Evolutionary conservation across 495 filamentous ascomycete species (phyloP).

Genomic region (Talaromyces thailandensis): DNA sequence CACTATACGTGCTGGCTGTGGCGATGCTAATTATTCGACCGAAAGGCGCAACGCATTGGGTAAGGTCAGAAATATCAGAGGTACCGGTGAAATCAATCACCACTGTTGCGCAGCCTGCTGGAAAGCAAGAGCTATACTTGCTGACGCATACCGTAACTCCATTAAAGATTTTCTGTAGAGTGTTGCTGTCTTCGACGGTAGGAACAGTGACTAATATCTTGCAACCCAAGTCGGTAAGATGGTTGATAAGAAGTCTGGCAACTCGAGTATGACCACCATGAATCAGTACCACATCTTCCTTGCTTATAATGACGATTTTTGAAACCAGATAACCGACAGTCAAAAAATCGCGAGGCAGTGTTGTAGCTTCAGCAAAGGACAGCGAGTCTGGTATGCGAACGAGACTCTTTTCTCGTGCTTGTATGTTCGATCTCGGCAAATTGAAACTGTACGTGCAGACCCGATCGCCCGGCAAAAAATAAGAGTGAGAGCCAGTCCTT

Average conservation of each 20-base stretch:
- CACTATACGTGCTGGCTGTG: neutral
- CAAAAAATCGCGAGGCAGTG: neutral
- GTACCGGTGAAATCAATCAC: neutral
- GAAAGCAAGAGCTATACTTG: neutral
- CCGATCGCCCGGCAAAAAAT: neutral
- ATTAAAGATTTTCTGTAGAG: neutral
- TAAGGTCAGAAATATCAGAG: neutral
- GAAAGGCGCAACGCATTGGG: neutral
- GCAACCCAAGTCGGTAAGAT: neutral
- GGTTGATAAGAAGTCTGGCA: neutral
- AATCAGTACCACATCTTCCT: neutral
- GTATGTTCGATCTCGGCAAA: neutral
- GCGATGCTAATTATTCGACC: neutral
- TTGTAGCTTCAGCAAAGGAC: neutral
- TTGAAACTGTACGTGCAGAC: neutral
- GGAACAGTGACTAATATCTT: neutral
- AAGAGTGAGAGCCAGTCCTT: neutral
- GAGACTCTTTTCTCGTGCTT: neutral
- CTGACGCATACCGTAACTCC: neutral
- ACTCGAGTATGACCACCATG: neutral
- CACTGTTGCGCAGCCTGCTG: neutral
- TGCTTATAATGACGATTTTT: neutral
- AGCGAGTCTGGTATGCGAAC: neutral
- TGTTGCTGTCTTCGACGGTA: neutral
- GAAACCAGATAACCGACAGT: neutral